These are phyloP conservation scores for Bidens hawaiensis DNA, from an alignment of 140 eudicot species.

Conservation along the genomic window DNA sequence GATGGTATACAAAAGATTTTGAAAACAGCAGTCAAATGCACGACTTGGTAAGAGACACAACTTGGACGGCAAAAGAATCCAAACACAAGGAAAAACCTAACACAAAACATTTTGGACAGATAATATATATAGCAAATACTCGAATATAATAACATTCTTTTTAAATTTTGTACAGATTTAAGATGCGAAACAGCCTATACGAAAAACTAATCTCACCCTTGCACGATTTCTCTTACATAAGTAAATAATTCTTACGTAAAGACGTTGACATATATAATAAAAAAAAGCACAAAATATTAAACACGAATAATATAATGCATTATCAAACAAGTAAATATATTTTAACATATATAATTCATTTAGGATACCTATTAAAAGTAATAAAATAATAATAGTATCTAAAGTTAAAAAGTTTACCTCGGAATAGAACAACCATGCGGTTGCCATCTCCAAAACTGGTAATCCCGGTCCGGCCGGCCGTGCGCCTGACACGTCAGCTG, in stretches of 20 bases:
- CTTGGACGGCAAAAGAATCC: too few relatives aligned
- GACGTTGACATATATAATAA: not conserved
- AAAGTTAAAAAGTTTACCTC: conserved; percentile 27
- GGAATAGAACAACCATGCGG: conserved; percentile 79
- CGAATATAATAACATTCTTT: too few relatives aligned
- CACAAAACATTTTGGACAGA: too few relatives aligned
- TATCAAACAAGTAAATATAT: not conserved
- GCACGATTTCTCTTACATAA: not conserved
- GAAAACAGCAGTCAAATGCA: not conserved
- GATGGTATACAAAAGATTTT: not conserved
- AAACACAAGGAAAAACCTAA: too few relatives aligned
- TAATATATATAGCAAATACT: too few relatives aligned
- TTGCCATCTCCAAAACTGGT: conserved; percentile 91
- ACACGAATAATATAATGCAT: not conserved
- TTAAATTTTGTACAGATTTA: too few relatives aligned
- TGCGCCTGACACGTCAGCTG: conserved; percentile 78
- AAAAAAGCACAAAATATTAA: not conserved
- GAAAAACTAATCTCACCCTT: too few relatives aligned
- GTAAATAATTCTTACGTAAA: not conserved
- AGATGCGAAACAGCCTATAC: too few relatives aligned
- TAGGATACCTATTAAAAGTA: not conserved
- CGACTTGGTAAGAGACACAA: too few relatives aligned
- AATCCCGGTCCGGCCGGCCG: conserved; percentile 80
- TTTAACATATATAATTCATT: not conserved
- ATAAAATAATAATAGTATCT: not conserved